These are phyloP conservation scores for Elaeis oleifera DNA, from an alignment of 202 grass and related monocot species.

Conservation along the genomic window DNA sequence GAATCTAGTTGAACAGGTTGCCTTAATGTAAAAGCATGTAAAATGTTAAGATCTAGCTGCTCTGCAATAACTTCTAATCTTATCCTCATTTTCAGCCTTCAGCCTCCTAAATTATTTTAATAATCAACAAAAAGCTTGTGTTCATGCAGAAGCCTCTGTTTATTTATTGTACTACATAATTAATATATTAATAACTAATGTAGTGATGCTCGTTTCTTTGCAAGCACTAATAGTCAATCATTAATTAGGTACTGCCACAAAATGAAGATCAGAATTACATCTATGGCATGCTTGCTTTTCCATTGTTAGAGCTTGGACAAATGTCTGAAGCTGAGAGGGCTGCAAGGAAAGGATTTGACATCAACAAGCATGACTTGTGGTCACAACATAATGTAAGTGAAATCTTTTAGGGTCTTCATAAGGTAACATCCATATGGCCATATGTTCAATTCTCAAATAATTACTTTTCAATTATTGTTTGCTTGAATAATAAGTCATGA, in stretches of 20 bases:
- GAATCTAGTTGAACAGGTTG: slow-evolving; percentile 50
- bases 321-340: slow-evolving; percentile 57
- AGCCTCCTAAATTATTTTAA: no score
- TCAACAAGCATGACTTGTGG: slow-evolving; percentile 57
- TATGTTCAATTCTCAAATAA: no score
- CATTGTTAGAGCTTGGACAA: slow-evolving; percentile 56
- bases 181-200: no score
- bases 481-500: no score
- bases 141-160: no score
- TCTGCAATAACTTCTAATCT: slow-evolving; percentile 1
- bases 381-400: slow-evolving; percentile 59
- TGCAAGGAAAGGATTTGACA: slow-evolving; percentile 56
- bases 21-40: neutral
- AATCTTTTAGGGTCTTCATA: no score
- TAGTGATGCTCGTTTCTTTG: no score
- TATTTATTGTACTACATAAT: no score
- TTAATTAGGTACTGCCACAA: slow-evolving; percentile 47
- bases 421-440: no score
- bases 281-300: slow-evolving; percentile 71
- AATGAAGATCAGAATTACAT: slow-evolving; percentile 56
- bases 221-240: no score
- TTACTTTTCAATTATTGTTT: no score
- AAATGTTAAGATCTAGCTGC: neutral
- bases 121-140: no score
- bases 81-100: neutral